Evolutionary conservation across 805 yeast genomes (phyloP), one percentile per base, ranked within the genome.

Genomic region (Candida michaelii): DNA sequence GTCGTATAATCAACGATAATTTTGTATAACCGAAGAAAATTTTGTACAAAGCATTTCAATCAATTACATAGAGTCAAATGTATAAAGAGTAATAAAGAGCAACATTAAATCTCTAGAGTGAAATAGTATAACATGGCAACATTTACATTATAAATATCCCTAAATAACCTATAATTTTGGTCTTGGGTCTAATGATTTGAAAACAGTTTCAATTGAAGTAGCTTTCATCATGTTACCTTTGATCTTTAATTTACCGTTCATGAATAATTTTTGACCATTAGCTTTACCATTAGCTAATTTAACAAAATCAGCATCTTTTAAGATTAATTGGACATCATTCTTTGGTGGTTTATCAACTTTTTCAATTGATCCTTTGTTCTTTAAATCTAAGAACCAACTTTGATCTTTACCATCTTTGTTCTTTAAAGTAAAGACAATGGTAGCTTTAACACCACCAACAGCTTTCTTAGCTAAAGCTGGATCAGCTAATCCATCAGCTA

Each of bases 161-260:
- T 30, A 30, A 8, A n/a, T 12, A 7, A 36, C 39, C 36, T 63
- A 69, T 58, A 69, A 69, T 62, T 71, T 71, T 39, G 76, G 61
- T 59, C 65, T 68, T 44, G 73, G 71, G 56, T 62, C 75, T 40
- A 68, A 51, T 23, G 63, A 49, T 72, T 81, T 82, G 66, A 85
- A 75, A 38, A 85, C 78, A 37, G 75, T 68, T 65, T 85, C 91
- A 46, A 85, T 78, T 46, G 79, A 78, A 34, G 90, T 79, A 42
- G 95, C 95, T 74, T 88, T 88, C 90, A 85, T 85, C 69, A 88
- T 83, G 70, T 89, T 86, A 51, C 96, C 96, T 73, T 83, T 85
- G 50, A 88, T 82, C 75, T 86, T 87, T 64, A 88, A 77, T 65
- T 83, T 84, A 31, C 96, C 96, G 54, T 77, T 69, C 85, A 88